Evolutionary conservation across 78 protist species (phyloP).

Genomic region (Speleostelium caveatum): DNA sequence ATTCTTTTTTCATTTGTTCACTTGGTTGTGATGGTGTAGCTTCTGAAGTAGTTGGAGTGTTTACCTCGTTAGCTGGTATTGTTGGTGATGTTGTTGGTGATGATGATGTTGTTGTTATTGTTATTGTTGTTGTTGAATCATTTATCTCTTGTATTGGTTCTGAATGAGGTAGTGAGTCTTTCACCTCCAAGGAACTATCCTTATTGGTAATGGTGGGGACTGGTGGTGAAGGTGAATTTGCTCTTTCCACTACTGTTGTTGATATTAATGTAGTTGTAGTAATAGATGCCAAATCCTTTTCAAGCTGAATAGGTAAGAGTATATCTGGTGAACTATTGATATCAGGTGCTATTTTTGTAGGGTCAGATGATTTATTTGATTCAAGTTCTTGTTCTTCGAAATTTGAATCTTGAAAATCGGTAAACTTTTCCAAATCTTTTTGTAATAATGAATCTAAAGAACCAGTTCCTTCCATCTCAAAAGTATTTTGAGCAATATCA

Average conservation of each 20-base stretch:
- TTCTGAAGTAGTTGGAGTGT: not conserved
- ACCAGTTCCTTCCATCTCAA: not conserved
- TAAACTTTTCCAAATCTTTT: not conserved
- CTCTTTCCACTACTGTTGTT: too few relatives aligned
- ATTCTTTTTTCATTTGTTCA: not conserved
- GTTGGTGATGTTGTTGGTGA: not conserved
- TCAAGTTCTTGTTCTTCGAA: not conserved
- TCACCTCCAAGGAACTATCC: too few relatives aligned
- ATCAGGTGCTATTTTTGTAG: too few relatives aligned
- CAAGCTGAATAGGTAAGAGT: too few relatives aligned
- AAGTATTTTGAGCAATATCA: not conserved
- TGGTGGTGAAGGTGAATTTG: not conserved
- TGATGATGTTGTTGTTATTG: not conserved
- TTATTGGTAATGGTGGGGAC: too few relatives aligned
- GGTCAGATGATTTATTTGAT: not conserved
- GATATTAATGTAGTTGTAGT: too few relatives aligned
- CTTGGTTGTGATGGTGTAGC: not conserved
- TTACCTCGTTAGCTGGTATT: not conserved
- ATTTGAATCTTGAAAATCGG: not conserved
- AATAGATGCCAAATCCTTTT: not conserved
- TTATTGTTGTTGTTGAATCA: not conserved
- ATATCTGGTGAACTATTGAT: too few relatives aligned
- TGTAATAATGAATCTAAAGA: not conserved
- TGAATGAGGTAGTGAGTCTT: too few relatives aligned
- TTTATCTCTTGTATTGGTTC: not conserved